Evolutionary conservation across 805 yeast genomes (phyloP).

Genomic region (Candida wancherniae): DNA sequence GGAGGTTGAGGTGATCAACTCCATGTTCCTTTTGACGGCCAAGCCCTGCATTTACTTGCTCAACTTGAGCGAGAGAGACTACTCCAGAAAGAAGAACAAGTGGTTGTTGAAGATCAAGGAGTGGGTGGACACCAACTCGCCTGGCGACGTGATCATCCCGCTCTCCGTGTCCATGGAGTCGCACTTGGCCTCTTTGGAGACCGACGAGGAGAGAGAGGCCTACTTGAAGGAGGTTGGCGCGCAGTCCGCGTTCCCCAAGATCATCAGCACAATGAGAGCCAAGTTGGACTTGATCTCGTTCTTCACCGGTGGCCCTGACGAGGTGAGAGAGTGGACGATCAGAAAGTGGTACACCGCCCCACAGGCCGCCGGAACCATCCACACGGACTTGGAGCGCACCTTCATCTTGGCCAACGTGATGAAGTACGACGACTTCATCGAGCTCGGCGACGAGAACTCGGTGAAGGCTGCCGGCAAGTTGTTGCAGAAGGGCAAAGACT

Average conservation of each 20-base stretch:
- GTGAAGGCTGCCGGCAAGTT: slow-evolving; percentile 88
- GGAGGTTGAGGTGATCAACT: slow-evolving; percentile 87
- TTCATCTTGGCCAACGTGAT: slow-evolving; percentile 75
- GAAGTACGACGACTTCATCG: slow-evolving; percentile 55
- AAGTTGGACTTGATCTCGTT: slow-evolving; percentile 70
- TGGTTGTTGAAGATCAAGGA: slow-evolving; percentile 73
- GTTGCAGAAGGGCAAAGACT: slow-evolving; percentile 88
- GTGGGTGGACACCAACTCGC: slow-evolving; percentile 86
- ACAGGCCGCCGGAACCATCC: slow-evolving; percentile 87
- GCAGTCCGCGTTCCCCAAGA: slow-evolving; percentile 74
- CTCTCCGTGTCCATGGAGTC: slow-evolving; percentile 82
- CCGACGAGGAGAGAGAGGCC: slow-evolving; percentile 37
- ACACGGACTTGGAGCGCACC: slow-evolving; percentile 76
- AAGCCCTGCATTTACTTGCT: slow-evolving; percentile 92
- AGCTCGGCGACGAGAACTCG: slow-evolving; percentile 67
- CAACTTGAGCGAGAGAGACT: slow-evolving; percentile 86
- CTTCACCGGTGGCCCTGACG: slow-evolving; percentile 82
- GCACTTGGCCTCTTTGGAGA: slow-evolving; percentile 71
- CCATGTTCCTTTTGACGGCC: slow-evolving; percentile 84
- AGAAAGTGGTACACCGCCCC: slow-evolving; percentile 74
- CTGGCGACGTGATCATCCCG: slow-evolving; percentile 85
- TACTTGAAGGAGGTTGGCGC: slow-evolving; percentile 74
- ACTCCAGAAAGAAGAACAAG: slow-evolving; percentile 83
- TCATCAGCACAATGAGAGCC: slow-evolving; percentile 64
- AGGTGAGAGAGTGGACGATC: slow-evolving; percentile 87